phyloP scores from a whole-genome alignment of 129 eudicot species.

The Saposhnikovia divaricata region DNA sequence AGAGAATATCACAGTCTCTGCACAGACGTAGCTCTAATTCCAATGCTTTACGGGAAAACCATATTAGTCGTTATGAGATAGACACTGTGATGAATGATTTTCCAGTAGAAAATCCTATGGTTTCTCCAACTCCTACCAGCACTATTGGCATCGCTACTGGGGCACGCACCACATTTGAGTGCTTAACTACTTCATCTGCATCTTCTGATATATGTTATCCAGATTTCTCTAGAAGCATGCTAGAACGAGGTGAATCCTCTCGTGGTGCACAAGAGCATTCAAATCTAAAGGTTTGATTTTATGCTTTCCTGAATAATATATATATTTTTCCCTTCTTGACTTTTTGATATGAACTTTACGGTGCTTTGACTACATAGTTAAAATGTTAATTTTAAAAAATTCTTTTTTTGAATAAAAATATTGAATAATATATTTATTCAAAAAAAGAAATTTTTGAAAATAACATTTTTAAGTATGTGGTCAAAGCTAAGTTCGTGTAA shows the following conservation, averaged over 20 bases:
- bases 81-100: conserved; percentile 10
- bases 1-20: conserved; percentile 29
- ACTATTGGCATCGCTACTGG: neutral
- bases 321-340: too few relatives aligned
- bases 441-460: too few relatives aligned
- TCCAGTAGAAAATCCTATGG: conserved; percentile 14
- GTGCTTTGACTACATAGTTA: too few relatives aligned
- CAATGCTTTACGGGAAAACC: conserved; percentile 20
- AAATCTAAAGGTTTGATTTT: conserved; percentile 26
- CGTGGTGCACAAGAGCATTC: conserved; percentile 5
- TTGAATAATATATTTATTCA: too few relatives aligned
- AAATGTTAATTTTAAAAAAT: too few relatives aligned
- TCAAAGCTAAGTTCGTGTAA: too few relatives aligned
- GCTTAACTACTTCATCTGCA: conserved; percentile 7
- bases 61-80: conserved; percentile 7
- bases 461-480: too few relatives aligned
- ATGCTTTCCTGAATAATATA: conserved; percentile 12
- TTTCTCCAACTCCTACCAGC: conserved; percentile 13
- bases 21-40: conserved; percentile 20
- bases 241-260: neutral
- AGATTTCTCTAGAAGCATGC: conserved; percentile 1
- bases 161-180: conserved; percentile 13
- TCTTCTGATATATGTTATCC: conserved; percentile 6
- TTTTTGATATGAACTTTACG: too few relatives aligned
- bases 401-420: too few relatives aligned